Base-by-base conservation (phyloP, 2,329 filamentous ascomycete genomes). In the Penicillium sp. region DNA sequence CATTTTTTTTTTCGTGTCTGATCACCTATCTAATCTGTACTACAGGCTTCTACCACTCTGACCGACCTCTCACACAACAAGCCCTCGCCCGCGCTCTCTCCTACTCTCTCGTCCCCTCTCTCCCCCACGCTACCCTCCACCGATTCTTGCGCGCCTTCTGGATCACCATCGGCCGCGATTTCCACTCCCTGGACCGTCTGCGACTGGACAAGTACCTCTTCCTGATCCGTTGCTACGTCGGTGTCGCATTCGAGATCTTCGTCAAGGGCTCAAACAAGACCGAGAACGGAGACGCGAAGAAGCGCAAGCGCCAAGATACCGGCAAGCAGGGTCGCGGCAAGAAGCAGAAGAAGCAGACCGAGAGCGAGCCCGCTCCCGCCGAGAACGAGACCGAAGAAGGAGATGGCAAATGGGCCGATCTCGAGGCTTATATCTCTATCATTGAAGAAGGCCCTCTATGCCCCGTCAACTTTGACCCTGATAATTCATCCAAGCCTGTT, bases 201-300 rank as follows among this genome's bases (percentile, higher is more conserved):
- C 86, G 91, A 43, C 88, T 98, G 81, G 92, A 99, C 78, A 99
- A 99, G 81, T 98, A 96, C 72, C 80, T 99, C 58, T 84, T 93
- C 67, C 83, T 98, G 17, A 89, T 96, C 59, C 85, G 95, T 54
- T 86, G 90, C 64, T 91, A 92, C 67, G 79, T 97, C 14, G 86
- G 84, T 39, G 87, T 89, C n/a, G 86, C 87, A 10, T 87, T 96
- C 63, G 73, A 77, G 52, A 51, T 78, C 1, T 73, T 76, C 57
- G 41, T 78, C 25, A 76, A 75, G 63, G 68, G 64, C 11, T n/a
- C 52, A 4, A 67, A 70, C 54, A 59, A 52, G 25, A 48, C 51
- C 17, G 42, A 62, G 25, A 60, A 60, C 47, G 59, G 52, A 6
- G 62, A 64, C 6, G 69, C 65, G 11, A 70, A 70, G 57, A 72